These are phyloP conservation scores for Fraxinus velutina DNA, from an alignment of 305 asterid genomes.

Conservation along the genomic window DNA sequence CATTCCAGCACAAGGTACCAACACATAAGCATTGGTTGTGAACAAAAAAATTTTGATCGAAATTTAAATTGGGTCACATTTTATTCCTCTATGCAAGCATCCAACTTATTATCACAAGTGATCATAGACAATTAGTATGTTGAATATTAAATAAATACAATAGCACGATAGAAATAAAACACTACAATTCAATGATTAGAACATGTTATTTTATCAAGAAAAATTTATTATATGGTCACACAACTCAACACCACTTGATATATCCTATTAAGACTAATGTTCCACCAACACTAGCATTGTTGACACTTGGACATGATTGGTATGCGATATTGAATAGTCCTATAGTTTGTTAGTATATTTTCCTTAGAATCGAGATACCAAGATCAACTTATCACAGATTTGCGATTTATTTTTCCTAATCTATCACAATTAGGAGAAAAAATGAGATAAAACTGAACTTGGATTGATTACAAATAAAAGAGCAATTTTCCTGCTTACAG, in stretches of 20 bases:
- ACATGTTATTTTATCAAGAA: too few species aligned
- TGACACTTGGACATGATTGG: neutral
- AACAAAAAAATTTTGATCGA: neutral
- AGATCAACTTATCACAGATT: neutral
- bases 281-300: neutral
- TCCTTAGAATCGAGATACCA: neutral
- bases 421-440: neutral
- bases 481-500: neutral
- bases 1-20: neutral
- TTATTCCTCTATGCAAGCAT: too few species aligned
- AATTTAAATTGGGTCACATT: too few species aligned
- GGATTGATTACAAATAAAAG: neutral
- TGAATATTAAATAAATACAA: too few species aligned
- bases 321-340: neutral
- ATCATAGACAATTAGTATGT: neutral
- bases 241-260: neutral
- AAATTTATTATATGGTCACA: neutral
- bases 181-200: neutral
- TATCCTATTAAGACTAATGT: neutral
- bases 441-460: neutral
- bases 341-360: neutral
- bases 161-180: neutral
- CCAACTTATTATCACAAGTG: too few species aligned
- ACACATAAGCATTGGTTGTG: neutral
- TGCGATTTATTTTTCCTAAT: neutral